Evolutionary conservation across 2,329 filamentous ascomycete species (phyloP), one percentile per base, ranked within the genome.

Genomic region (Davidsoniella eucalypti): DNA sequence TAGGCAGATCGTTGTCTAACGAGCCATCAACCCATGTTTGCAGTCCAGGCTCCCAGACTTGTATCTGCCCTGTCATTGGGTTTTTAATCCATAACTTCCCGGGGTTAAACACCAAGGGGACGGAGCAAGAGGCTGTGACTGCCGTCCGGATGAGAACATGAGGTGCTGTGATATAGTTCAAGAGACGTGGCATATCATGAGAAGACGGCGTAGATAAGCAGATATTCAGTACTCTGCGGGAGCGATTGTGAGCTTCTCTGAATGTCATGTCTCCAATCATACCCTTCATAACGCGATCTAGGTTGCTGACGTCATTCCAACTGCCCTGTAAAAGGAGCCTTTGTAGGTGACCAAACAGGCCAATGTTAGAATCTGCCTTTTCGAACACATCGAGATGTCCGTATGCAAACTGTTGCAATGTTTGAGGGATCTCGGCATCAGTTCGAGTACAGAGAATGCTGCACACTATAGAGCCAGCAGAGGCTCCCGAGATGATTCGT

Each of bases 121-220:
- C 85, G 0, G 90, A 94, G 62, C 90, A 96, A 0, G 90, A 95
- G 0, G 90, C 87, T n/a, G 86, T 86, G 58, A 95, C 88, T 33
- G 90, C 90, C 14, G 88, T 94, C 87, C 88, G 94, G 50, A 96
- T 88, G 67, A 95, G 76, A 49, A 96, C 88, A 60, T 95, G 92
- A 0, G 90, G 88, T 0, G 90, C 84, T 0, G 90, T 95, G 53
- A 94, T 76, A 59, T 94, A 95, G 63, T 96, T 96, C 57, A 96
- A 72, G 0, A 96, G 69, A 37, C 85, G 72, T 0, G 88, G 90
- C 14, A 94, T 70, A 61, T 95, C 88, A 62, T 93, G 92, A 50
- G 90, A 75, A 14, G 84, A 86, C 1, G 86, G 84, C 2, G 84
- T 87, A 0, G 88, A 94, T 5, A 96, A 88, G 52, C 85, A 88